Conservation (phyloP, 2,329 filamentous ascomycete genomes). For the Aspergillus tanneri region DNA sequence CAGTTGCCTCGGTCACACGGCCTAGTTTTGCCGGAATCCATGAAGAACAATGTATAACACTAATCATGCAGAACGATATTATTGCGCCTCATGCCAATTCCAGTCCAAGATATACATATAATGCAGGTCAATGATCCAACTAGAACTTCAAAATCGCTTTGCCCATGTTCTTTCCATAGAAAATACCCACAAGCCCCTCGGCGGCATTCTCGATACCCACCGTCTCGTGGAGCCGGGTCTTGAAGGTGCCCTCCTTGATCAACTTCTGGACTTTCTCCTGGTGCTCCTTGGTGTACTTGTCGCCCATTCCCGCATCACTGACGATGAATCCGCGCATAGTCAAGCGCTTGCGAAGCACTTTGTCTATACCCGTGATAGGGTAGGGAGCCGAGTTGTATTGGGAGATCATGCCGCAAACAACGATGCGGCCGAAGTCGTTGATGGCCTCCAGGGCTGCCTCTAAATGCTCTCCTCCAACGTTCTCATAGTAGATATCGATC, state of each 20-base stretch:
- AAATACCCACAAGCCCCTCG: constrained; percentile 71
- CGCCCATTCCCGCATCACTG: constrained; percentile 62
- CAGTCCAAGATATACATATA: neutral
- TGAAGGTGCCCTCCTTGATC: constrained; percentile 73
- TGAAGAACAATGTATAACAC: no score
- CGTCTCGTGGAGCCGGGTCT: constrained; percentile 66
- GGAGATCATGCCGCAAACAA: constrained; percentile 67
- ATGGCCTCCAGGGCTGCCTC: constrained; percentile 65
- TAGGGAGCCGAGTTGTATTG: constrained; percentile 73
- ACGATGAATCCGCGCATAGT: constrained; percentile 75
- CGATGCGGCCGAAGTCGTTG: constrained; percentile 66
- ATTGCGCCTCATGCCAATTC: constrained; percentile 9
- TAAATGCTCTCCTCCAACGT: constrained; percentile 73
- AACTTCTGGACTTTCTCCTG: constrained; percentile 73
- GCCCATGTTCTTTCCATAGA: constrained; percentile 78
- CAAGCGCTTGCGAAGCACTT: constrained; percentile 67
- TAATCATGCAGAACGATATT: no score
- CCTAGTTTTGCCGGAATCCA: no score
- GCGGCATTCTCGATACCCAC: constrained; percentile 75
- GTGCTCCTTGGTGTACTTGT: constrained; percentile 67
- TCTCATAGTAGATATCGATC: constrained; percentile 82
- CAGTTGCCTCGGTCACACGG: no score
- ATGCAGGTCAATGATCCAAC: constrained; percentile 12
- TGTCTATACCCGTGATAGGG: constrained; percentile 64
- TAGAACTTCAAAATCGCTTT: constrained; percentile 76